Conservation (phyloP, 2,329 filamentous ascomycete species). For the Monilinia vaccinii-corymbosi region DNA sequence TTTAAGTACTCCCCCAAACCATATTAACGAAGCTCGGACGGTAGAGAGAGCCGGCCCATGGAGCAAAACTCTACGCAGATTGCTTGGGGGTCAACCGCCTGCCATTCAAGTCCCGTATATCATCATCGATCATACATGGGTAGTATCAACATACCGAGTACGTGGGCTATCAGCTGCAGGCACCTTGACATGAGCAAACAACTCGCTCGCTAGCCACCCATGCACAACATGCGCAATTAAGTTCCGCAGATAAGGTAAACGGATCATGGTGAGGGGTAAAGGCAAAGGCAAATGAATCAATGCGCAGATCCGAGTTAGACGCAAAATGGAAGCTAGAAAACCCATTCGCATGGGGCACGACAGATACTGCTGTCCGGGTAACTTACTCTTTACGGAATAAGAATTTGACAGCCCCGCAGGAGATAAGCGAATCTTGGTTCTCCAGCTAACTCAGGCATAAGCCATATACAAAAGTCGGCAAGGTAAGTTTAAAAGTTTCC, state of each 20-base stretch:
- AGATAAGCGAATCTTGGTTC: background rate
- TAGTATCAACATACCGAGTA: too few species aligned
- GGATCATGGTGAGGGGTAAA: background rate
- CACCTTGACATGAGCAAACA: background rate
- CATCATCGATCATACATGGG: background rate
- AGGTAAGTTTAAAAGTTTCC: too few species aligned
- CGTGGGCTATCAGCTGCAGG: too few species aligned
- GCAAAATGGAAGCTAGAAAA: conserved; percentile 10
- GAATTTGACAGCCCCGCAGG: too few species aligned
- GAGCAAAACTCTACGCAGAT: background rate
- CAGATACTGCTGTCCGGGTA: too few species aligned
- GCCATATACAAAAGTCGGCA: too few species aligned
- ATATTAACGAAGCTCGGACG: background rate
- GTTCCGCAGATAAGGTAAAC: too few species aligned
- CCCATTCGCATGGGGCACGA: background rate
- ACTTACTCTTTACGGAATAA: too few species aligned
- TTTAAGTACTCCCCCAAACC: background rate
- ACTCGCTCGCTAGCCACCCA: background rate
- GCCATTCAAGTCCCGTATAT: background rate
- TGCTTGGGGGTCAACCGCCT: background rate
- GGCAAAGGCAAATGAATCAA: background rate
- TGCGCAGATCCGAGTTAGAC: background rate
- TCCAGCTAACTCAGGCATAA: too few species aligned
- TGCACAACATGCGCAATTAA: background rate
- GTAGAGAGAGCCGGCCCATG: background rate